Base-by-base conservation (phyloP, 2,329 filamentous ascomycete genomes). In the Didymella keratinophila region DNA sequence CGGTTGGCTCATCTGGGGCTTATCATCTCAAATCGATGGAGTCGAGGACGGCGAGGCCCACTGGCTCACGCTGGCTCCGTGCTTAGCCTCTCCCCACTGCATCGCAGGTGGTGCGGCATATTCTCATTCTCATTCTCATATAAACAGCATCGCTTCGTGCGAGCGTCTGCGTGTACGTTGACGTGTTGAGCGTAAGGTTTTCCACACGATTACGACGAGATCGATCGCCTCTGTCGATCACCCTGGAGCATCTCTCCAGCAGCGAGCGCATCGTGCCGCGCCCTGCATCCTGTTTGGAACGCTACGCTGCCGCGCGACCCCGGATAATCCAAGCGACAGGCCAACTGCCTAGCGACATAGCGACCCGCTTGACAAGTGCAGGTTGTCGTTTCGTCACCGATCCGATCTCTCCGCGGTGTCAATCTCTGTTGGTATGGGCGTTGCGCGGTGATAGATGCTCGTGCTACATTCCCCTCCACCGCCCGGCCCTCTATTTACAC, bases 31-130 rank as follows among this genome's bases (percentile, higher is more conserved):
- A 47, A 54, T 41, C 32, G 25, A 50, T 54, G 12, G 39, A 58
- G 78, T 81, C 37, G 81, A 78, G 32, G 32, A 36, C 32, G 32
- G 32, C 32, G 32, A 36, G 45, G 36, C 52, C 52, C 45, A 77
- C 34, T 83, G 80, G 65, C 91, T 91, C 37, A 83, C 74, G 57
- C 86, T 84, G 47, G 86, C 84, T 1, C 84, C 36, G 37, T 77
- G 71, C 47, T 47, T 54, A 61, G 59, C 42, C n/a, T 53, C 42
- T 48, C 39, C 49, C 50, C 21, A 43, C 50, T 52, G 46, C 56
- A 59, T 48, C 28, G 52, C 51, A 30, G 37, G 41, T 23, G 44
- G 37, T 53, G 56, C 44, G 56, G 56, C 56, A 45, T 27, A 49
- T 41, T 49, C 30, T 30, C 50, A 43, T 56, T 50, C 56, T 41